Evolutionary conservation across 1,284 basidiomycete species (phyloP), one percentile per base, ranked within the genome.

Genomic region (Ceratobasidium papillatum): DNA sequence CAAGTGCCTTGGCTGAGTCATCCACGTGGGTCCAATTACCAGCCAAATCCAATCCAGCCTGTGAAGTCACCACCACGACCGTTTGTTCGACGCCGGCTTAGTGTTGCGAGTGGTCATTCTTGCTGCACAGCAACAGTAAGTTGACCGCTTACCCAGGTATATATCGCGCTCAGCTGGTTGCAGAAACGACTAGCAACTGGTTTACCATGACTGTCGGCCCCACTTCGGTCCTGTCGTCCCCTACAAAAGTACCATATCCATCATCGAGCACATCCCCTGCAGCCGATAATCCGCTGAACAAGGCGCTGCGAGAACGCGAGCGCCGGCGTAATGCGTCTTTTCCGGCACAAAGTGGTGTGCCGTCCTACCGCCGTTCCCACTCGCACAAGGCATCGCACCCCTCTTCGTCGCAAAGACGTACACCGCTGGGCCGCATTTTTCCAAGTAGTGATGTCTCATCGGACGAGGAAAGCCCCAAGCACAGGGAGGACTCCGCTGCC

Each of bases 51-150:
- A 36, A 27, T 36, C 52, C 38, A 14, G 34, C 49, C 49, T 68
- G 65, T 56, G 52, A 68, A 68, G 65, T 68, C 65, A 65, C 63
- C 47, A 68, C 65, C 65, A 68, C 65, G 22, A 41, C 65, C 65
- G 65, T 9, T 43, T 68, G 36, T 36, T 56, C 65, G 49, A 54
- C 49, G 32, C 51, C 19, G 2, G 14, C 38, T 22, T 22, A 62
- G 1, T 49, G 25, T 49, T 22, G 54, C 43, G 14, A 25, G 12
- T 19, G 25, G 52, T n/a, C 65, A 30, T 25, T 25, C 4, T 34
- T 43, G 51, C 36, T 62, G 59, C 34, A 68, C 36, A 71, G 54
- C 54, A 59, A 32, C 34, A 14, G 68, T 59, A 59, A 59, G 68
- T 59, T 12, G 41, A 19, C 41, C 1, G 25, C 52, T 5, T 12